These are phyloP conservation scores for Atalantia buxifolia DNA, from an alignment of 345 rosid genomes.

Conservation along the genomic window DNA sequence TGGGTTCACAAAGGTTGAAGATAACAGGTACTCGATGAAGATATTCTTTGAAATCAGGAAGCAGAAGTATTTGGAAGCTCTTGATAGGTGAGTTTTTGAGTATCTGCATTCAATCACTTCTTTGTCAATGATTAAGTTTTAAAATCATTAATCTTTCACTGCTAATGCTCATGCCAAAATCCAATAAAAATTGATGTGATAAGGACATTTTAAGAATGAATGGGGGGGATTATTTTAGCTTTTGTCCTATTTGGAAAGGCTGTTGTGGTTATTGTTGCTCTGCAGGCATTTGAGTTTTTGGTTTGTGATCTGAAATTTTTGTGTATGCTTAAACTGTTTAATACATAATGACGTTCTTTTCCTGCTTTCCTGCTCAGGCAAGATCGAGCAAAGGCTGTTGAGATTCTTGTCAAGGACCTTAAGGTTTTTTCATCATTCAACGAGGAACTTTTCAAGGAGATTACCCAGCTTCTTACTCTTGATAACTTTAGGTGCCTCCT, in stretches of 20 bases:
- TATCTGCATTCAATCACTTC: background rate
- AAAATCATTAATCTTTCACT: background rate
- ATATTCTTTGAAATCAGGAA: slow-evolving; percentile 87
- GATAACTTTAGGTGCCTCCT: slow-evolving; percentile 64
- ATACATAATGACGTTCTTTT: slow-evolving; percentile 7
- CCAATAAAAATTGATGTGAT: background rate
- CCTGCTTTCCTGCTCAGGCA: slow-evolving; percentile 39
- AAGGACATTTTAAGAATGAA: background rate
- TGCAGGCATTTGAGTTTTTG: background rate
- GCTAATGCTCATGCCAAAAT: background rate
- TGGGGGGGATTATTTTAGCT: background rate
- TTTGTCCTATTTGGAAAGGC: background rate
- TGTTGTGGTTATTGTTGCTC: no score
- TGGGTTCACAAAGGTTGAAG: slow-evolving; percentile 91
- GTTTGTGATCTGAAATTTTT: background rate
- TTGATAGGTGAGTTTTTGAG: slow-evolving; percentile 51
- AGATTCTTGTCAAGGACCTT: slow-evolving; percentile 75
- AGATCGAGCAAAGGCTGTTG: slow-evolving; percentile 78
- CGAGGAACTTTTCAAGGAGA: slow-evolving; percentile 76
- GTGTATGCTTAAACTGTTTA: background rate
- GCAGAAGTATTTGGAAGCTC: slow-evolving; percentile 88
- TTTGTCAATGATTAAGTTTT: slow-evolving; percentile 2
- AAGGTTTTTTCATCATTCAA: slow-evolving; percentile 68
- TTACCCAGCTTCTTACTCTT: slow-evolving; percentile 70
- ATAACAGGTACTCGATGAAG: slow-evolving; percentile 84